Evolutionary conservation across 148 eudicot species (phyloP), one percentile per base, ranked within the genome.

Genomic region (Drosera capensis): DNA sequence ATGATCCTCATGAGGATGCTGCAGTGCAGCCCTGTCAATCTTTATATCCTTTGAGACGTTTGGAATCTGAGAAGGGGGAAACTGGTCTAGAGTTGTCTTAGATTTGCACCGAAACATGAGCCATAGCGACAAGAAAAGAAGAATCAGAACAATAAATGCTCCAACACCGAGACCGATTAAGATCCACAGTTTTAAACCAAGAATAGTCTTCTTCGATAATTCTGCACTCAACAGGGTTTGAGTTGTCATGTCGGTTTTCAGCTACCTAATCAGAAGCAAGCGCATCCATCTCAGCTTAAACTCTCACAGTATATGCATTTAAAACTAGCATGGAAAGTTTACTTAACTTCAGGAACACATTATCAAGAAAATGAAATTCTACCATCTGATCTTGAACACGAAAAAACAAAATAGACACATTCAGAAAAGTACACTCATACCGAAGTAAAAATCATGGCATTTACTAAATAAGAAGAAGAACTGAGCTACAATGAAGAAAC

Each of bases 11-110:
- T 53, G 66, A 50, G 51, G 46, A 56, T 64, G 51, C 23, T 57
- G 56, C n/a, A 45, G 71, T 51, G 69, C 82, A 40, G 73, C 68
- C 43, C 79, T 79, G 57, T 79, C 94, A 34, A 86, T 80, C 54
- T 59, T 56, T 50, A 87, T 87, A 35, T 87, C 96, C 64, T 87
- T 87, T 9, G 94, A 56, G 12, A 77, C 71, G 65, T 73, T 78
- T 1, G 96, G 96, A 55, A 82, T 88, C 51, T 79, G 83, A 36
- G 90, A 52, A 65, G 72, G 18, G 1, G 94, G 75, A 48, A 77
- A 71, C 28, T 47, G 55, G 9, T 51, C 68, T 40, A 34, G 63
- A 23, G 59, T 30, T 19, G 44, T 66, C 51, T 36, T 68, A 6
- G 83, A 64, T 62, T 74, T 87, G 65, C 70, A 76, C 48, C 71